Evolutionary conservation across 495 filamentous ascomycete genomes (phyloP).

Genomic region (Rusavskia elegans): DNA sequence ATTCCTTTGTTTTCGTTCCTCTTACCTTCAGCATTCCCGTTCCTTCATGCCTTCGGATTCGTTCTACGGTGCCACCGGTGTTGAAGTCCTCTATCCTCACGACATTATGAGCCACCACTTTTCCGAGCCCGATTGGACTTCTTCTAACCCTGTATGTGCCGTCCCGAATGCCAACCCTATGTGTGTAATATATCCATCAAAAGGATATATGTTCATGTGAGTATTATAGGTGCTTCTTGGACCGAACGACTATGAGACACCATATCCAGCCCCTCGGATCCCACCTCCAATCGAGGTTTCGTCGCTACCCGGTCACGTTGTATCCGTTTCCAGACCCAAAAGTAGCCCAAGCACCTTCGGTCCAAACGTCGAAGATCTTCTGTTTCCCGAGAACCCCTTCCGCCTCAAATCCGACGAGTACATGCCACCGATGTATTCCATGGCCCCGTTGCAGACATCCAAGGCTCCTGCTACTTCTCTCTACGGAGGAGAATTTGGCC

Average conservation of each 20-base stretch:
- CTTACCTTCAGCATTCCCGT: no score
- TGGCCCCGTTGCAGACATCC: constrained; percentile 10
- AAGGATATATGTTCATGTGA: constrained; percentile 17
- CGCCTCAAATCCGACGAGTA: constrained; percentile 13
- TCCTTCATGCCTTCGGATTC: constrained; percentile 10
- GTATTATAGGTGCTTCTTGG: background rate
- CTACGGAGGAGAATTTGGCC: constrained; percentile 9
- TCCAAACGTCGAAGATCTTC: constrained; percentile 15
- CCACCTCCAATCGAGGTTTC: constrained; percentile 17
- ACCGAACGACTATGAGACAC: constrained; percentile 13
- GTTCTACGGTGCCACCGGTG: constrained; percentile 10
- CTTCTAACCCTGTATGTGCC: constrained; percentile 9
- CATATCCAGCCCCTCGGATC: constrained; percentile 17
- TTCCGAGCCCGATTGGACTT: constrained; percentile 14
- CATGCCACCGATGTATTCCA: constrained; percentile 12
- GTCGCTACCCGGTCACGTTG: constrained; percentile 15
- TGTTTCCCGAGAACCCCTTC: constrained; percentile 15
- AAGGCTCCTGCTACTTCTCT: constrained; percentile 8
- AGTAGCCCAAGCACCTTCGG: constrained; percentile 26
- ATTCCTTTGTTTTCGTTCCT: no score
- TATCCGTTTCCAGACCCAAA: constrained; percentile 19
- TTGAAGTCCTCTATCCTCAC: constrained; percentile 13
- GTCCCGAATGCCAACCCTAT: constrained; percentile 16
- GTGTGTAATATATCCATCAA: constrained; percentile 13
- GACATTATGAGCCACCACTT: constrained; percentile 16